These are phyloP conservation scores for Solanum hybrid DNA, from an alignment of 305 asterid species.

Conservation along the genomic window DNA sequence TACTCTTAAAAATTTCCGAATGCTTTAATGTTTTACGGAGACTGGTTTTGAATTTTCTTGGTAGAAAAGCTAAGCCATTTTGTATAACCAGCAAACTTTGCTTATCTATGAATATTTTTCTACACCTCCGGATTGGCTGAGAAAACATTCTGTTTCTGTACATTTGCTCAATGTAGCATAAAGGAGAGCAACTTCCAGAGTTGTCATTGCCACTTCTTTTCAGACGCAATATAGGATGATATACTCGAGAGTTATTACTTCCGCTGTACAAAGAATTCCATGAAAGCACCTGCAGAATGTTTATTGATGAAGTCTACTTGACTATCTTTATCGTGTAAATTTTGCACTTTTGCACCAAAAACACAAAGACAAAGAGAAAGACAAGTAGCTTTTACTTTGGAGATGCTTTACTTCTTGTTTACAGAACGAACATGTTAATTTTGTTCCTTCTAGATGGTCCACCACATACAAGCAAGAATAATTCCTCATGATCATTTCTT, in stretches of 20 bases:
- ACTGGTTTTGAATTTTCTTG: conserved; percentile 22
- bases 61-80: conserved; percentile 17
- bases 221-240: conserved; percentile 29
- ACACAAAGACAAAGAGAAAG: background rate
- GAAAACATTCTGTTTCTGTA: conserved; percentile 12
- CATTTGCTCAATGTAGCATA: conserved; percentile 12
- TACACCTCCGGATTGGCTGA: conserved; percentile 26
- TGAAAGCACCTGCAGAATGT: conserved; percentile 41
- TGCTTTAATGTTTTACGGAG: conserved; percentile 19
- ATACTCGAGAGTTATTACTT: conserved; percentile 16
- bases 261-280: conserved; percentile 27
- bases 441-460: background rate
- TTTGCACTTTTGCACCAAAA: background rate
- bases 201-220: conserved; percentile 9
- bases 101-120: conserved; percentile 20
- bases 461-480: background rate
- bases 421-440: background rate
- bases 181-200: conserved; percentile 16
- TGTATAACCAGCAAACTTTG: conserved; percentile 22
- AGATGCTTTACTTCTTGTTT: background rate
- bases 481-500: background rate
- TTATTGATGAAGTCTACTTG: background rate
- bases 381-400: background rate
- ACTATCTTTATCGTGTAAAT: background rate
- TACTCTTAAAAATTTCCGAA: conserved; percentile 21